These are phyloP conservation scores for Aureobasidium melanogenum DNA, from an alignment of 2,329 filamentous ascomycete genomes.

Conservation along the genomic window DNA sequence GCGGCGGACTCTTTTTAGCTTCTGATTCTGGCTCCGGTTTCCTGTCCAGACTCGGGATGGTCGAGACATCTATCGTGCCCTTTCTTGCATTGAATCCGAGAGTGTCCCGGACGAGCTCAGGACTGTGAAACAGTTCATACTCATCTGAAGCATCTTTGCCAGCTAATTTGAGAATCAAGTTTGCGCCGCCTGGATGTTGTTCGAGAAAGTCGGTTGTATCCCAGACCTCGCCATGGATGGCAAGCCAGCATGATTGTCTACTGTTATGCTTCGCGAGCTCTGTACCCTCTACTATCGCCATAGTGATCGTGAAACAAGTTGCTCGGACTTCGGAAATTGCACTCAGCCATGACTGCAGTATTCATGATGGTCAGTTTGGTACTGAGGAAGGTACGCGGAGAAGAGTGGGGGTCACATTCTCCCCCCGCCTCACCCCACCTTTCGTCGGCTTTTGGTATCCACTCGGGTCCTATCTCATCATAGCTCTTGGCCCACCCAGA, in stretches of 20 bases:
- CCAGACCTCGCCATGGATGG: constrained; percentile 80
- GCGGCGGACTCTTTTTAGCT: constrained; percentile 33
- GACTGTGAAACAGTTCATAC: constrained; percentile 44
- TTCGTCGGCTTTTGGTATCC: neutral
- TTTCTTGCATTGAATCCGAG: constrained; percentile 32
- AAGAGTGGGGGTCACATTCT: neutral
- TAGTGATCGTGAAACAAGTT: neutral
- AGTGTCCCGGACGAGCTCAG: constrained; percentile 31
- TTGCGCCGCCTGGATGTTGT: constrained; percentile 69
- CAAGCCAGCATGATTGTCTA: constrained; percentile 77
- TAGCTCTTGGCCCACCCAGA: neutral
- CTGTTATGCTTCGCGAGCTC: constrained; percentile 73
- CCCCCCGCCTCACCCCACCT: neutral
- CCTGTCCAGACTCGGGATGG: constrained; percentile 12
- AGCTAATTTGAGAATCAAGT: constrained; percentile 39
- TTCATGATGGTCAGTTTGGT: neutral
- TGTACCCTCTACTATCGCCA: neutral
- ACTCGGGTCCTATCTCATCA: neutral
- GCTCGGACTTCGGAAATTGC: neutral
- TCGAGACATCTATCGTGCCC: constrained; percentile 19
- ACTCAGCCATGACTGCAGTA: neutral
- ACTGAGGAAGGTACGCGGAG: neutral
- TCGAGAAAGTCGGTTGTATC: constrained; percentile 80
- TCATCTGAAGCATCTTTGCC: constrained; percentile 45
- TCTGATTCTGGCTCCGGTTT: constrained; percentile 17